Evolutionary conservation across 2,329 filamentous ascomycete species (phyloP).

Genomic region (Pezicula neosporulosa): DNA sequence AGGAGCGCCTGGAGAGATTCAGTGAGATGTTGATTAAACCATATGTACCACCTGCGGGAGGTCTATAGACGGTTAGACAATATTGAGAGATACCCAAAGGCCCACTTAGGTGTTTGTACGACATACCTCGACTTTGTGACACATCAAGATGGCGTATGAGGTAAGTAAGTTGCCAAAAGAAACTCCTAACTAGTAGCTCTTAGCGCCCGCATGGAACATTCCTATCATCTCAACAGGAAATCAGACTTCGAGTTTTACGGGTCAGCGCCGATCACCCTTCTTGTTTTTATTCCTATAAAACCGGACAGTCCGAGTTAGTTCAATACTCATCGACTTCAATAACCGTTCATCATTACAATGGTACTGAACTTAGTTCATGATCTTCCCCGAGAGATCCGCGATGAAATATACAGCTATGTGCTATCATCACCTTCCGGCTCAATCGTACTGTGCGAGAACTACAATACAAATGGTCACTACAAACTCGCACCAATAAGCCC

Average conservation of each 20-base stretch:
- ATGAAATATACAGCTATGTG: neutral
- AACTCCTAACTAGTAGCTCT: neutral
- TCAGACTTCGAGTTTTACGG: neutral
- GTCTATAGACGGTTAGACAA: constrained; percentile 19
- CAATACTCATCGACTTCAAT: neutral
- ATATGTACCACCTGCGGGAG: constrained; percentile 60
- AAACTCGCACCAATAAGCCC: too few relatives aligned
- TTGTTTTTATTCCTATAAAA: neutral
- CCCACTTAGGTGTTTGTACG: neutral
- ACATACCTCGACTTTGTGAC: too few relatives aligned
- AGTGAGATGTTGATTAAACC: constrained; percentile 79
- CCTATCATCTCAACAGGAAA: neutral
- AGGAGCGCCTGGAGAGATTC: constrained; percentile 89
- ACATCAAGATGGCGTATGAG: too few relatives aligned
- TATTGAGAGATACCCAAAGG: constrained; percentile 6
- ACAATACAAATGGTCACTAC: too few relatives aligned
- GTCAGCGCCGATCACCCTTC: neutral
- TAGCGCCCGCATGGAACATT: neutral
- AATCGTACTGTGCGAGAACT: neutral
- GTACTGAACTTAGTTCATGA: neutral
- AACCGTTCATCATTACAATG: neutral
- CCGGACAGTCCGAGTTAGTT: neutral
- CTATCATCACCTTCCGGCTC: neutral
- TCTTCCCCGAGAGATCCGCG: neutral
- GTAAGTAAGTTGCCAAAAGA: too few relatives aligned